Conservation (phyloP, 306 rosid species). For the Castanea crenata region DNA sequence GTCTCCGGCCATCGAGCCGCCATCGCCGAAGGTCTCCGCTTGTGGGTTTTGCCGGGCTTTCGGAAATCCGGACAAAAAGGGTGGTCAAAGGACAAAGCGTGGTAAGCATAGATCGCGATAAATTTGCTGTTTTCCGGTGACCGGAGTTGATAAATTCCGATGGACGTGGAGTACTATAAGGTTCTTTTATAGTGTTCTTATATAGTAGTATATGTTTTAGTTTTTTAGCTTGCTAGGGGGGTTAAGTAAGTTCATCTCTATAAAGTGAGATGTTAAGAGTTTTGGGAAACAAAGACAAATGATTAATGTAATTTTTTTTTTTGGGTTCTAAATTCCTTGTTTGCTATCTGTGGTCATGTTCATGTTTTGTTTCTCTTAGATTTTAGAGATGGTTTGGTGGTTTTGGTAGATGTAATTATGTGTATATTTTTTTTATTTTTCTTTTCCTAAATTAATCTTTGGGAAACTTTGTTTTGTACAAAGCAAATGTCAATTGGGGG, state of each 20-base stretch:
- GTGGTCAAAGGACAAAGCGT: slow-evolving; percentile 32
- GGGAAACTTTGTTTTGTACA: slow-evolving; percentile 21
- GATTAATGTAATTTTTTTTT: not conserved
- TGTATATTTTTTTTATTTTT: slow-evolving; percentile 13
- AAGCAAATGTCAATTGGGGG: not conserved
- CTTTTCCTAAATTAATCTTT: not conserved
- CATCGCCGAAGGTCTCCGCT: slow-evolving; percentile 76
- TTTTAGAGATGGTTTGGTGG: slow-evolving; percentile 19
- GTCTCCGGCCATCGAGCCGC: slow-evolving; percentile 73
- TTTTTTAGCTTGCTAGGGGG: not conserved
- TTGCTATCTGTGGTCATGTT: not conserved
- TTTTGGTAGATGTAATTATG: slow-evolving; percentile 37
- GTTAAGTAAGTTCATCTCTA: not conserved
- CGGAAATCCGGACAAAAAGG: slow-evolving; percentile 39
- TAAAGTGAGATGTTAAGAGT: slow-evolving; percentile 8
- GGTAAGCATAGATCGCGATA: slow-evolving; percentile 48
- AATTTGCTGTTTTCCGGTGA: not conserved
- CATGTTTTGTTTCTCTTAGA: not conserved
- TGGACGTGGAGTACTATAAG: not conserved
- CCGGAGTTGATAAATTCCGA: slow-evolving; percentile 20
- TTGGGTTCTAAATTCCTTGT: not conserved
- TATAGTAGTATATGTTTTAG: not conserved
- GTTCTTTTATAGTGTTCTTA: not conserved
- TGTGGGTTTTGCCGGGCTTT: slow-evolving; percentile 69
- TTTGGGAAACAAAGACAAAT: slow-evolving; percentile 1